Conservation (phyloP, 2,329 filamentous ascomycete species). For the Pseudogymnoascus sp. region DNA sequence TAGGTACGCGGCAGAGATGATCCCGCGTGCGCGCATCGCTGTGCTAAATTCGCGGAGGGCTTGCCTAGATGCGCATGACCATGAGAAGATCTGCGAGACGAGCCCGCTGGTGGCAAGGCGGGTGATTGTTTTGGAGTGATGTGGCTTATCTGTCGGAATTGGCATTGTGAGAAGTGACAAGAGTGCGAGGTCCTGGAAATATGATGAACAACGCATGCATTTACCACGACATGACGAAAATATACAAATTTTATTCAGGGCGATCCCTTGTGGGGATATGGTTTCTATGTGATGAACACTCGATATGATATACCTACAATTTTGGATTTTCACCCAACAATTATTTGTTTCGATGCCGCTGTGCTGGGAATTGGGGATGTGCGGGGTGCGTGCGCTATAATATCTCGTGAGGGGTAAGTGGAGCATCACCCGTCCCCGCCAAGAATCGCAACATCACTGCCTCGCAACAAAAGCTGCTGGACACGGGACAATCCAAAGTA, state of each 20-base stretch:
- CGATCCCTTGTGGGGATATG: neutral
- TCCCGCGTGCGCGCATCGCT: slow-evolving; percentile 24
- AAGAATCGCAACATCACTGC: too few species aligned
- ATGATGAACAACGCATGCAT: neutral
- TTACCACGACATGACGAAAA: neutral
- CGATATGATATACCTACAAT: neutral
- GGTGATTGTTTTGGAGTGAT: neutral
- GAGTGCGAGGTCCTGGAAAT: neutral
- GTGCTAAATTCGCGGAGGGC: slow-evolving; percentile 30
- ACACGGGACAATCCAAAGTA: too few species aligned
- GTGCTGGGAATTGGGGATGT: neutral
- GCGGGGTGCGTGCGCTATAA: too few species aligned
- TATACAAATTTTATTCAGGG: neutral
- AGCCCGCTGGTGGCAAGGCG: slow-evolving; percentile 23
- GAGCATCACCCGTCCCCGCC: too few species aligned
- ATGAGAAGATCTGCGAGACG: slow-evolving; percentile 30
- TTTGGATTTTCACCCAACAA: neutral
- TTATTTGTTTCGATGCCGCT: neutral
- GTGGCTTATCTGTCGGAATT: neutral
- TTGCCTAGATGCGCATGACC: slow-evolving; percentile 28
- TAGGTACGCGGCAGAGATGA: slow-evolving; percentile 29
- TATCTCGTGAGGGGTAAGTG: too few species aligned
- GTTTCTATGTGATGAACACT: neutral
- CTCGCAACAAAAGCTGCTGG: too few species aligned
- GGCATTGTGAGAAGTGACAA: neutral